Base-by-base conservation (phyloP, 345 rosid species). In the Noccaea bulbosa region DNA sequence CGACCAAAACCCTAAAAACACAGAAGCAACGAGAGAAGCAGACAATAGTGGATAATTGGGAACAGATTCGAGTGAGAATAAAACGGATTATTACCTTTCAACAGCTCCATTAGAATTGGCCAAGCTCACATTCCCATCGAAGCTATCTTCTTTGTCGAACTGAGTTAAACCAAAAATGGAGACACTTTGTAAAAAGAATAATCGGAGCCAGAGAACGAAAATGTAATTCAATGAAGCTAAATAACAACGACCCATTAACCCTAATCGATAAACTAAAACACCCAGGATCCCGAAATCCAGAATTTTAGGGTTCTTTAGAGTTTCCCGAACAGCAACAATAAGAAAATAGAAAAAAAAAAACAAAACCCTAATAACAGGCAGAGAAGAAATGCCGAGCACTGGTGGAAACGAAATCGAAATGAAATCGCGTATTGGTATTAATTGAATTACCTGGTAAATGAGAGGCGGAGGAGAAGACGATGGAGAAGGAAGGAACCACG, bases 121-220 rank as follows among this genome's bases (percentile, higher is more conserved):
- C 73, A 88, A 81, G 82, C 91, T 90, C 39, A 73, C 86, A 77
- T 87, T 88, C 76, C 77, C 87, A 44, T 75, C 79, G 49, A 79
- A 75, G 80, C 83, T 82, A 65, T 82, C 91, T 11, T 82, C 91
- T 54, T 76, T 77, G 44, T 74, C 77, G 35, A 81, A 79, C 90
- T 93, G 81, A 62, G 65, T 56, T 59, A 34, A 17, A 5, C 8
- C 59, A 40, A 58, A 74, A 60, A 60, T 17, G 27, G 22, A 73
- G 59, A 34, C 12, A 43, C 6, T 30, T 68, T 60, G 49, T 47
- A 56, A 54, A 54, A 59, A 77, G 63, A 63, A 79, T 39, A 76
- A 74, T 74, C 69, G 48, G 37, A 58, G 57, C 16, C 62, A 78
- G 56, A 40, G 72, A 66, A 45, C 15, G 50, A 47, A 20, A 37